phyloP scores from a whole-genome alignment of 257 asterid species.

The Avicennia marina region DNA sequence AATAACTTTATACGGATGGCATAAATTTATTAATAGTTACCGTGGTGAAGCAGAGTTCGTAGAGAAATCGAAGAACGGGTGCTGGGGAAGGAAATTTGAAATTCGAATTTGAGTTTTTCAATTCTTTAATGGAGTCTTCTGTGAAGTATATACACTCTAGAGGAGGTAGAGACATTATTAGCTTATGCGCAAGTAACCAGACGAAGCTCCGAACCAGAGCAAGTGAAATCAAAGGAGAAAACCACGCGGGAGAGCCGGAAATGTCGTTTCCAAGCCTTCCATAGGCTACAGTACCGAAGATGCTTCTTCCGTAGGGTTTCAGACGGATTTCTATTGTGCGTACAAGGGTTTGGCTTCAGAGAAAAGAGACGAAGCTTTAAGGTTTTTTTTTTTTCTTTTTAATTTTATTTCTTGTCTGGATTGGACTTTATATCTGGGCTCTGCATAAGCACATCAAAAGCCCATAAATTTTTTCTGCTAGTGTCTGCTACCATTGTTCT shows the following conservation, averaged over 20 bases:
- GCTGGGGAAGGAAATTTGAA: constrained; percentile 61
- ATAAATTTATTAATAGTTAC: constrained; percentile 27
- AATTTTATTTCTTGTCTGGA: no score
- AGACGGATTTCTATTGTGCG: constrained; percentile 22
- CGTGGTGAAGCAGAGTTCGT: constrained; percentile 74
- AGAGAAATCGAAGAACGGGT: constrained; percentile 73
- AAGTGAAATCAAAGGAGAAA: constrained; percentile 18
- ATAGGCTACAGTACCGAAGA: constrained; percentile 9
- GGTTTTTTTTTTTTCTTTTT: background rate
- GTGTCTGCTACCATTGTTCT: no score
- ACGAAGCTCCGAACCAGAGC: constrained; percentile 1
- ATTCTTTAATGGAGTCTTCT: constrained; percentile 67
- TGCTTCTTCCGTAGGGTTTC: constrained; percentile 32
- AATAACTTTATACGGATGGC: background rate
- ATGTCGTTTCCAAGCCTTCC: constrained; percentile 21
- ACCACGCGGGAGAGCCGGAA: constrained; percentile 9
- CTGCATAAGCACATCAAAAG: no score
- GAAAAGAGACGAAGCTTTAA: constrained; percentile 10
- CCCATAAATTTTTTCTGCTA: no score
- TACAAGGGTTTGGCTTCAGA: constrained; percentile 26
- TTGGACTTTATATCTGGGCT: no score
- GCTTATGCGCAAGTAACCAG: constrained; percentile 10
- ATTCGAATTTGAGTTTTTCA: constrained; percentile 54
- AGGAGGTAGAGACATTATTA: constrained; percentile 60
- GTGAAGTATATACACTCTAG: constrained; percentile 59